A percentile compares a stretch with the other conserved stretches of the same genome.
These are phyloP conservation scores for Lentinula edodes DNA, from an alignment of 768 basidiomycete species.

Conservation along the genomic window DNA sequence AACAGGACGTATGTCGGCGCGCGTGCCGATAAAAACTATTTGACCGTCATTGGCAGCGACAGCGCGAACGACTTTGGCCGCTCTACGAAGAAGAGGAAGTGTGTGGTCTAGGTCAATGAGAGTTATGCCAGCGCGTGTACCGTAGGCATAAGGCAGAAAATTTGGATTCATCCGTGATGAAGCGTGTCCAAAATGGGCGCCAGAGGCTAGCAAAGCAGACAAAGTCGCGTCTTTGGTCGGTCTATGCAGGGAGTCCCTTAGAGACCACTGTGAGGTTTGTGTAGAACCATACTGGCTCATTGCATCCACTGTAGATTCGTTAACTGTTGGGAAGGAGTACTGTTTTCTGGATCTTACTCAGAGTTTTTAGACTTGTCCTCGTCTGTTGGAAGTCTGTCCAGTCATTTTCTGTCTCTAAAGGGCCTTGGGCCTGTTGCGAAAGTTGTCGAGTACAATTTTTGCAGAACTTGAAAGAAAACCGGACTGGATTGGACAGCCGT, in stretches of 20 bases:
- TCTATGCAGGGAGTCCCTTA: conserved; percentile 63
- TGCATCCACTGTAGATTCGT: conserved; percentile 41
- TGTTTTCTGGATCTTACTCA: conserved; percentile 36
- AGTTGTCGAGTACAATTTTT: conserved; percentile 12
- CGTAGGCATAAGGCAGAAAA: conserved; percentile 90
- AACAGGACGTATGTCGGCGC: conserved; percentile 67
- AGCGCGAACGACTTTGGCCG: conserved; percentile 81
- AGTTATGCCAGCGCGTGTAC: conserved; percentile 81
- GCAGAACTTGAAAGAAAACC: not conserved
- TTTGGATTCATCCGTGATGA: conserved; percentile 81
- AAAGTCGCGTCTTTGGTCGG: conserved; percentile 70
- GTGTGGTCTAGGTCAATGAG: conserved; percentile 96
- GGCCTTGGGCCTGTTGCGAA: conserved; percentile 16
- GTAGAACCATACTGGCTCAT: conserved; percentile 76
- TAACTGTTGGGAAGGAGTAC: conserved; percentile 11
- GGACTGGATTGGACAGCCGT: not conserved
- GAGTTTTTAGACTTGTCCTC: conserved; percentile 47
- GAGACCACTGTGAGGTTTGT: conserved; percentile 66
- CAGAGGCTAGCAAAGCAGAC: conserved; percentile 86
- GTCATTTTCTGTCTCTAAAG: conserved; percentile 47
- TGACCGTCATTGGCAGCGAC: conserved; percentile 77
- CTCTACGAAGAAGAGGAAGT: conserved; percentile 84
- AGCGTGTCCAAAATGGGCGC: conserved; percentile 92
- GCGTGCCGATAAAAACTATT: conserved; percentile 87
- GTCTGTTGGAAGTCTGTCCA: conserved; percentile 61